Evolutionary conservation across 768 basidiomycete genomes (phyloP).

Genomic region (Pleurotus djamor): DNA sequence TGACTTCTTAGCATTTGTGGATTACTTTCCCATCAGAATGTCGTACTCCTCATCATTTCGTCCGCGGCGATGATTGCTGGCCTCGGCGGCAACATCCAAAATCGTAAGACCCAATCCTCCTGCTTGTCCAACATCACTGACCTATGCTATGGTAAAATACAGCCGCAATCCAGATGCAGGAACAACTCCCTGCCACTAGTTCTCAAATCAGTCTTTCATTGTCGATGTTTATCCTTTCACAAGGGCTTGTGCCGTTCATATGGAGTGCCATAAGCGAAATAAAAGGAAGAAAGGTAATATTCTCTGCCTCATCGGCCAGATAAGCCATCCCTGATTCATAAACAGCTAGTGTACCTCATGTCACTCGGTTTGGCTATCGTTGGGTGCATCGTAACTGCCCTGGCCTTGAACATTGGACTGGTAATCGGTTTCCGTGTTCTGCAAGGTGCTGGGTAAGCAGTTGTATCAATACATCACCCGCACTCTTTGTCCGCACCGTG

Average conservation of each 20-base stretch:
- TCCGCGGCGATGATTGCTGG: constrained; percentile 58
- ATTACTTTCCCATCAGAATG: constrained; percentile 25
- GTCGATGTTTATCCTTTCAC: constrained; percentile 71
- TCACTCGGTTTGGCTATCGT: constrained; percentile 52
- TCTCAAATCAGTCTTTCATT: constrained; percentile 66
- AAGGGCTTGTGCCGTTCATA: constrained; percentile 63
- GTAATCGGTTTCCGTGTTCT: constrained; percentile 69
- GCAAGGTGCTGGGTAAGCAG: constrained; percentile 61
- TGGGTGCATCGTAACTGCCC: constrained; percentile 55
- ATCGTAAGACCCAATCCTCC: no score
- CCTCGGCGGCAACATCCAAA: constrained; percentile 58
- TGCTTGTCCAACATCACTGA: no score
- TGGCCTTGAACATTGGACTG: constrained; percentile 47
- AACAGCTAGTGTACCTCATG: constrained; percentile 51
- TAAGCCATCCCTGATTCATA: neutral
- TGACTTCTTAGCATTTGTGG: neutral
- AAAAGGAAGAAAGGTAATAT: constrained; percentile 65
- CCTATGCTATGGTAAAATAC: no score
- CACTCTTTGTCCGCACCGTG: no score
- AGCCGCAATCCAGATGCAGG: constrained; percentile 69
- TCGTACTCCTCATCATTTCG: constrained; percentile 44
- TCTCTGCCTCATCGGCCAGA: neutral
- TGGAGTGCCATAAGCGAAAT: constrained; percentile 77
- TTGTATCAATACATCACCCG: no score
- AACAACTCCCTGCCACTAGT: constrained; percentile 55